A percentile compares a stretch with the other conserved stretches of the same genome.
Conservation (phyloP, 768 basidiomycete genomes). For the Aureoboletus auriporus region DNA sequence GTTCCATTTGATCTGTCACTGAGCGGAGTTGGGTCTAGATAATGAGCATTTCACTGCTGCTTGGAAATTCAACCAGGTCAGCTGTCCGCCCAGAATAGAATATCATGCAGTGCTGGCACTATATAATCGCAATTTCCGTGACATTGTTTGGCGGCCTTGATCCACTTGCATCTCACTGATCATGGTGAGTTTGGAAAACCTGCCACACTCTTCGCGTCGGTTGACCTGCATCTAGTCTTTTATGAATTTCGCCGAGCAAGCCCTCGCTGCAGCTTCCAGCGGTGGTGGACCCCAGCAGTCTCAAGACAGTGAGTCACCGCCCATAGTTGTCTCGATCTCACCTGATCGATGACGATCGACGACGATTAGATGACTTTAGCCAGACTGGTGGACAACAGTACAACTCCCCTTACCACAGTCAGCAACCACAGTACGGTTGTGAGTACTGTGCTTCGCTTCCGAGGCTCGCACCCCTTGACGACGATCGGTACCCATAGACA, state of each 20-base stretch:
- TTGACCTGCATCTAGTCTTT: slow-evolving; percentile 45
- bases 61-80: slow-evolving; percentile 5
- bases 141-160: slow-evolving; percentile 9
- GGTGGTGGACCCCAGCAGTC: slow-evolving; percentile 3
- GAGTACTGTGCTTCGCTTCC: slow-evolving; percentile 8
- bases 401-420: slow-evolving; percentile 50
- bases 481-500: slow-evolving; percentile 38
- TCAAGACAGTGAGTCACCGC: slow-evolving; percentile 2
- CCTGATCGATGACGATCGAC: slow-evolving; percentile 10
- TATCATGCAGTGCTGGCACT: slow-evolving; percentile 14
- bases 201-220: not conserved
- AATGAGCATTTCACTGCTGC: not conserved
- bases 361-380: slow-evolving; percentile 35
- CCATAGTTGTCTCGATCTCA: not conserved
- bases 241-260: slow-evolving; percentile 68
- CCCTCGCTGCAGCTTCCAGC: slow-evolving; percentile 45
- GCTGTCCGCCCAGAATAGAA: slow-evolving; percentile 20
- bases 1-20: too few relatives aligned
- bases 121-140: slow-evolving; percentile 8
- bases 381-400: slow-evolving; percentile 66
- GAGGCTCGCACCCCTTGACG: slow-evolving; percentile 6
- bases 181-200: slow-evolving; percentile 22
- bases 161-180: slow-evolving; percentile 5
- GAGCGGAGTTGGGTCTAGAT: not conserved
- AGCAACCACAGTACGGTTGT: slow-evolving; percentile 22